Evolutionary conservation across 129 eudicot species (phyloP).

Genomic region (Flaveria ramosissima): DNA sequence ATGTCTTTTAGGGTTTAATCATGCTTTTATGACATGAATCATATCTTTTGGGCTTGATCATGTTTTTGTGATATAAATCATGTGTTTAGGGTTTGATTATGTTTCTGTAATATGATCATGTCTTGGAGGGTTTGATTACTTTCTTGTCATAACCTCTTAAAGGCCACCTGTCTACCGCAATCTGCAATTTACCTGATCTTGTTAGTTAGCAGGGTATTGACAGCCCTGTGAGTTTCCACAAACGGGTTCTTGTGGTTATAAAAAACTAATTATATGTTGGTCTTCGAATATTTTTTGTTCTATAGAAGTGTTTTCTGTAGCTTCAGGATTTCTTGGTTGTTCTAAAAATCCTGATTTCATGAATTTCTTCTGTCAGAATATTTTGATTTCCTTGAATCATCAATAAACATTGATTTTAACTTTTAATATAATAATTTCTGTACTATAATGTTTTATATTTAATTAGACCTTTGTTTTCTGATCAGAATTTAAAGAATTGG

Average conservation of each 20-base stretch:
- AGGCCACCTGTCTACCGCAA: too few relatives aligned
- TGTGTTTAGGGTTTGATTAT: neutral
- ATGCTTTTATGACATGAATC: neutral
- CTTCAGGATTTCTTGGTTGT: neutral
- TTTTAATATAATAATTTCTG: neutral
- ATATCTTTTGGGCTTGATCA: neutral
- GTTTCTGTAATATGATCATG: slow-evolving; percentile 4
- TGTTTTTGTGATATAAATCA: neutral
- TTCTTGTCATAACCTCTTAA: neutral
- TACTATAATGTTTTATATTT: neutral
- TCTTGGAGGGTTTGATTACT: neutral
- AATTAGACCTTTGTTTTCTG: neutral
- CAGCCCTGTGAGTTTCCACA: neutral
- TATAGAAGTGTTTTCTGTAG: neutral
- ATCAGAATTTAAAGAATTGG: slow-evolving; percentile 33
- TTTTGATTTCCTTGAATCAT: neutral
- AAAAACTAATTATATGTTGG: too few relatives aligned
- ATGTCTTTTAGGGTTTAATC: neutral
- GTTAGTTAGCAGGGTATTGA: too few relatives aligned
- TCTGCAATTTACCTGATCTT: neutral
- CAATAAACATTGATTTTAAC: neutral
- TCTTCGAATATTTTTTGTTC: neutral
- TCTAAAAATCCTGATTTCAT: neutral
- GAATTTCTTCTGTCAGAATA: too few relatives aligned
- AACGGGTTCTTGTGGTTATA: too few relatives aligned